Conservation (phyloP, 305 asterid species). For the Fraxinus albicans region DNA sequence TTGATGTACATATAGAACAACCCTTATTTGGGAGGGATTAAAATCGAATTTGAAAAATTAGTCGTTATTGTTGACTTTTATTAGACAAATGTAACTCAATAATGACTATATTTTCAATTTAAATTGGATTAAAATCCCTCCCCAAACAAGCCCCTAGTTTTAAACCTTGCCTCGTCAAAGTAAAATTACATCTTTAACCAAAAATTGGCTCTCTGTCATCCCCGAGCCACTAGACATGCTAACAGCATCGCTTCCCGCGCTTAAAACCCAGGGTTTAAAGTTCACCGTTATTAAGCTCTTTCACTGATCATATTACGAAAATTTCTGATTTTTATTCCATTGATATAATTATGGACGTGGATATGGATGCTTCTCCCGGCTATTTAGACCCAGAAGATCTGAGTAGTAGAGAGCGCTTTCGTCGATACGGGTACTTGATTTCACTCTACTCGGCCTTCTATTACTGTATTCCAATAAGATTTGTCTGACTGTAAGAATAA, state of each 20-base stretch:
- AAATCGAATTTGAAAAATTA: too few relatives aligned
- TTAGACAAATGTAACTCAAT: too few relatives aligned
- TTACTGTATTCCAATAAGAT: neutral
- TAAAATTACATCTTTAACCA: too few relatives aligned
- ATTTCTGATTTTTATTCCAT: neutral
- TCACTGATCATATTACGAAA: neutral
- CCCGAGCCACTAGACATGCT: neutral
- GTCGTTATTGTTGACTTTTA: too few relatives aligned
- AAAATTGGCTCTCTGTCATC: too few relatives aligned
- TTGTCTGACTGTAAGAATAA: neutral
- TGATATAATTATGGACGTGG: conserved; percentile 51
- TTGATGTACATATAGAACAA: too few relatives aligned
- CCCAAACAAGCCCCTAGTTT: too few relatives aligned
- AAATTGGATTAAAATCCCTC: too few relatives aligned
- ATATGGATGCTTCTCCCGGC: conserved; percentile 71
- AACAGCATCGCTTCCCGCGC: neutral
- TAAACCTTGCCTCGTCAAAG: too few relatives aligned
- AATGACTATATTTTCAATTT: too few relatives aligned
- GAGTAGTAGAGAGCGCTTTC: conserved; percentile 74
- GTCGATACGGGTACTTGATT: conserved; percentile 77
- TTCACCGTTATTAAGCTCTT: neutral
- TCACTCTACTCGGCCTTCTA: neutral
- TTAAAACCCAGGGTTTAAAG: neutral
- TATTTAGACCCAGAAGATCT: conserved; percentile 72
- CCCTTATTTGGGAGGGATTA: too few relatives aligned